A percentile compares a stretch with the other conserved stretches of the same genome.
Conservation (phyloP, 306 rosid genomes). For the Casuarina equisetifolia region DNA sequence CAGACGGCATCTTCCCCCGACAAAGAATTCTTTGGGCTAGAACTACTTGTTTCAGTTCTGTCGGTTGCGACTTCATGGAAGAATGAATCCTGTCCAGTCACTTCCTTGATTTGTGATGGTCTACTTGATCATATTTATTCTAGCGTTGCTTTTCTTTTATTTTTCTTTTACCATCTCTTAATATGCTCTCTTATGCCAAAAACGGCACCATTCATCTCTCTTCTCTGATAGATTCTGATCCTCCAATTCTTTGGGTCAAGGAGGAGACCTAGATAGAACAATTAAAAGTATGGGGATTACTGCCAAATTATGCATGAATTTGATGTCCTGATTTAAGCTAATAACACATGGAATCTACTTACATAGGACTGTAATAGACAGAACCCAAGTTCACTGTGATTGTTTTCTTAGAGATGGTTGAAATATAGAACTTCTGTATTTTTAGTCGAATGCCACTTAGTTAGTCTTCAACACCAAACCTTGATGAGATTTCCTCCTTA, state of each 20-base stretch:
- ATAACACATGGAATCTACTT: background rate
- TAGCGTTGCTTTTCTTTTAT: background rate
- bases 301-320: background rate
- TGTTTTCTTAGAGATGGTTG: constrained; percentile 9
- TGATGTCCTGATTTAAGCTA: background rate
- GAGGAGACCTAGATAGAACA: fast-evolving
- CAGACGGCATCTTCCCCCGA: background rate
- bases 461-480: constrained; percentile 74
- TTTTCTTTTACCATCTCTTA: background rate
- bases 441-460: constrained; percentile 88
- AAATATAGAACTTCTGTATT: constrained; percentile 41
- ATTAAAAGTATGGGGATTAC: background rate
- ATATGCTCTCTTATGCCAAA: background rate
- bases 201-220: background rate
- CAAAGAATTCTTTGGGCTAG: background rate
- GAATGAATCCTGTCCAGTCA: background rate
- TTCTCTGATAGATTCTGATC: background rate
- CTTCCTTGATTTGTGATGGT: background rate
- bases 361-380: background rate
- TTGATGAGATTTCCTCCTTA: background rate
- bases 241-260: background rate
- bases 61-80: background rate
- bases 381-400: constrained; percentile 34
- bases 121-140: background rate
- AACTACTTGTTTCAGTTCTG: background rate